phyloP scores from a whole-genome alignment of 257 asterid genomes.

The Lycium ferocissimum region DNA sequence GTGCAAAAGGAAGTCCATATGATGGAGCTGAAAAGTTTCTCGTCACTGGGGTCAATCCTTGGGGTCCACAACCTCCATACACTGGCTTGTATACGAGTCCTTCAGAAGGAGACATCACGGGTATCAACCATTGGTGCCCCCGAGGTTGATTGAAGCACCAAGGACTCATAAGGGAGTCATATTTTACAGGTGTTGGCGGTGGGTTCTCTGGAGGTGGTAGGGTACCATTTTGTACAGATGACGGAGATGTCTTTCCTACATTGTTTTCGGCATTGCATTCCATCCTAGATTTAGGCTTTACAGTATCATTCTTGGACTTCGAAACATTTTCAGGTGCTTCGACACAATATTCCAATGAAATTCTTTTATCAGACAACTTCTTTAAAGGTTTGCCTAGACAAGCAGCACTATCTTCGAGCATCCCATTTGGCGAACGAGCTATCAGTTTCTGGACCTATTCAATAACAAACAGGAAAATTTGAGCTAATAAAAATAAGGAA shows the following conservation, averaged over 20 bases:
- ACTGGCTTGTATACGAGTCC: constrained; percentile 88
- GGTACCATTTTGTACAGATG: constrained; percentile 50
- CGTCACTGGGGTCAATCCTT: constrained; percentile 43
- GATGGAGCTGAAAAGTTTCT: constrained; percentile 53
- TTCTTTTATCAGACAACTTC: constrained; percentile 50
- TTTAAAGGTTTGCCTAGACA: constrained; percentile 54
- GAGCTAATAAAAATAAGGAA: background rate
- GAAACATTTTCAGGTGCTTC: constrained; percentile 46
- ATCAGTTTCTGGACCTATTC: constrained; percentile 81
- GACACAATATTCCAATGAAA: constrained; percentile 45
- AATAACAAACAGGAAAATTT: background rate
- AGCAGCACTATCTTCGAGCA: constrained; percentile 54
- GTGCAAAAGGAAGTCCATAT: constrained; percentile 46
- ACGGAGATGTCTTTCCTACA: constrained; percentile 48
- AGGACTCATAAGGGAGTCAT: constrained; percentile 42
- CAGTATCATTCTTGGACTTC: constrained; percentile 42
- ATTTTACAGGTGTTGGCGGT: constrained; percentile 38
- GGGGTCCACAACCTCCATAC: constrained; percentile 56
- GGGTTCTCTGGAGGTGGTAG: constrained; percentile 40
- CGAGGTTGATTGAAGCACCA: constrained; percentile 55
- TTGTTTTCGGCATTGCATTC: constrained; percentile 75
- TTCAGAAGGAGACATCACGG: constrained; percentile 92
- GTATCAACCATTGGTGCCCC: constrained; percentile 85
- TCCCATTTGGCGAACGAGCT: constrained; percentile 66
- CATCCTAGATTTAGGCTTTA: constrained; percentile 48